These are phyloP conservation scores for Daldinia bambusicola DNA, from an alignment of 495 filamentous ascomycete species.

Conservation along the genomic window DNA sequence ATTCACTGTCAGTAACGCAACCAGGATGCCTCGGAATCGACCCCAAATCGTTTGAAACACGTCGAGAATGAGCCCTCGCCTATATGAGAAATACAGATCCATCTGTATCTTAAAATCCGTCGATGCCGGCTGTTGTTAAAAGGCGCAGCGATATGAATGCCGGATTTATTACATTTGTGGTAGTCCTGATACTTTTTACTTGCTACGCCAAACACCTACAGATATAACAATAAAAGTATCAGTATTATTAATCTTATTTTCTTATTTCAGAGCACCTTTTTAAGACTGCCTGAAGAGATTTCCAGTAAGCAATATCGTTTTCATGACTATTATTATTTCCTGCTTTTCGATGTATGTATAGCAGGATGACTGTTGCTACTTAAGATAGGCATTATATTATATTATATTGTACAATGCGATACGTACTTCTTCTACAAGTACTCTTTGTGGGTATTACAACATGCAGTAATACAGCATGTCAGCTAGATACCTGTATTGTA, in stretches of 20 bases:
- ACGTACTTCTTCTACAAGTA: too few relatives aligned
- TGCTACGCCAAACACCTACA: constrained; percentile 21
- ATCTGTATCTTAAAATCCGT: constrained; percentile 31
- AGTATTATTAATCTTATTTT: constrained; percentile 6
- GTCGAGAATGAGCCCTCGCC: constrained; percentile 7
- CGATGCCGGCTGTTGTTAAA: constrained; percentile 35
- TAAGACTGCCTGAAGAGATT: not conserved
- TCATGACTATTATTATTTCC: constrained; percentile 3
- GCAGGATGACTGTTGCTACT: not conserved
- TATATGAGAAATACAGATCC: constrained; percentile 25
- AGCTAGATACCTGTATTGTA: constrained; percentile 6
- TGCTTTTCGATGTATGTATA: constrained; percentile 4
- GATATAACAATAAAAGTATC: constrained; percentile 14
- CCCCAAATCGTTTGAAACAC: constrained; percentile 33
- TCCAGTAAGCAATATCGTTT: not conserved
- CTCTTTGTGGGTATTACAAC: too few relatives aligned
- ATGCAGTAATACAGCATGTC: constrained; percentile 9
- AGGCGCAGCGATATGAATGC: constrained; percentile 30
- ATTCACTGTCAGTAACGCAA: constrained; percentile 8
- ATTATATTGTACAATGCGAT: too few relatives aligned
- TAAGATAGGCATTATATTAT: not conserved
- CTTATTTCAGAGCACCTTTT: not conserved
- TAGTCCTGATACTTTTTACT: constrained; percentile 12
- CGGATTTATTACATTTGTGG: constrained; percentile 17
- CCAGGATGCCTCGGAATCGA: constrained; percentile 33